Evolutionary conservation across 2,329 filamentous ascomycete genomes (phyloP).

Genomic region (Pseudogymnoascus destructans): DNA sequence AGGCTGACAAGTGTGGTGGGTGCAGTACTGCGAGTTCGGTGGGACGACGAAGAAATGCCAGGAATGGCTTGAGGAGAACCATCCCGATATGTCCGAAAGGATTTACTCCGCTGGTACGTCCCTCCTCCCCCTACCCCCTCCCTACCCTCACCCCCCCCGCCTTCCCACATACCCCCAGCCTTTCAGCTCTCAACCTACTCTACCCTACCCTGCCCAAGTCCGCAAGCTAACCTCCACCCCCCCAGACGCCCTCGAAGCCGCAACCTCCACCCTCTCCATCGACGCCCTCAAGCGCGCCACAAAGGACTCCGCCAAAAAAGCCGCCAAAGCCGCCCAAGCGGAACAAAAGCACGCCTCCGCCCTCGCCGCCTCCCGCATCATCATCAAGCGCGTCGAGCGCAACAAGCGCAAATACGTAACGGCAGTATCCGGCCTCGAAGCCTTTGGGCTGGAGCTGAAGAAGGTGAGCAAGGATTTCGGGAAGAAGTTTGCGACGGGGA

Average conservation of each 20-base stretch:
- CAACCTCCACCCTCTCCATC: slow-evolving; percentile 73
- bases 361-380: slow-evolving; percentile 68
- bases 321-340: slow-evolving; percentile 78
- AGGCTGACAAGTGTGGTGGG: slow-evolving; percentile 18
- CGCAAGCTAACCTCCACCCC: slow-evolving; percentile 8
- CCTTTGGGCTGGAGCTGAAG: slow-evolving; percentile 84
- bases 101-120: slow-evolving; percentile 74
- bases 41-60: slow-evolving; percentile 93
- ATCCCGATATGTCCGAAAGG: slow-evolving; percentile 59
- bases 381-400: slow-evolving; percentile 92
- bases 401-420: slow-evolving; percentile 98
- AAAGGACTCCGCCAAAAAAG: slow-evolving; percentile 94
- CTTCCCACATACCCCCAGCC: background rate
- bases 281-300: slow-evolving; percentile 89
- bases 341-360: slow-evolving; percentile 74
- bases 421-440: slow-evolving; percentile 77
- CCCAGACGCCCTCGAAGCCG: slow-evolving; percentile 66
- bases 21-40: slow-evolving; percentile 96
- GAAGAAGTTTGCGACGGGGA: slow-evolving; percentile 96
- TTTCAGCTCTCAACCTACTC: background rate
- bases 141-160: background rate
- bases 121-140: background rate
- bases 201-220: background rate
- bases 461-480: slow-evolving; percentile 94
- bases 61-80: slow-evolving; percentile 75